Conservation (phyloP, 371 early-diverging fungal species). For the Mortierella sp. region DNA sequence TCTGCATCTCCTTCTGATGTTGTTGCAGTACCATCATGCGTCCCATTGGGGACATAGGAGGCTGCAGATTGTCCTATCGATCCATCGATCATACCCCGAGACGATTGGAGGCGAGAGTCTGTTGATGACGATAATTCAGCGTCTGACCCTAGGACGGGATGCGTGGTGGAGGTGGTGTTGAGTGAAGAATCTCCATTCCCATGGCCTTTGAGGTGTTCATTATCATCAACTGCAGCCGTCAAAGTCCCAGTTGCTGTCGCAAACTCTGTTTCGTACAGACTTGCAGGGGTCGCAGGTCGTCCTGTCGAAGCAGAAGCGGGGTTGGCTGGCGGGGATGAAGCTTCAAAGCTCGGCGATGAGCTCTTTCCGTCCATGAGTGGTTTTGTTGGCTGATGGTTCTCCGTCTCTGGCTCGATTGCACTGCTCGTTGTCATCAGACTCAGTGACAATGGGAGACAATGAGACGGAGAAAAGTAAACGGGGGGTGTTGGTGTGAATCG, state of each 20-base stretch:
- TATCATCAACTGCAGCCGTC: not conserved
- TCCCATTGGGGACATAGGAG: constrained; percentile 29
- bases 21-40: constrained; percentile 17
- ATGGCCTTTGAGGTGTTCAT: not conserved
- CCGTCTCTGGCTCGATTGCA: constrained; percentile 25
- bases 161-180: not conserved
- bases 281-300: not conserved
- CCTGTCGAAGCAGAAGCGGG: not conserved
- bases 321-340: constrained; percentile 1
- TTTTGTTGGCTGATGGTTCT: constrained; percentile 3
- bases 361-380: constrained; percentile 16
- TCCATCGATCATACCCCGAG: not conserved
- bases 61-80: constrained; percentile 6
- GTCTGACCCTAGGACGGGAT: not conserved
- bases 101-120: not conserved
- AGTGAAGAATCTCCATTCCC: not conserved
- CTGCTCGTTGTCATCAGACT: constrained; percentile 33
- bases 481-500: not conserved
- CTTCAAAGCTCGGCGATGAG: constrained; percentile 15
- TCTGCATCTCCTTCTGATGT: not conserved
- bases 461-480: not conserved
- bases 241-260: not conserved
- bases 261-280: constrained; percentile 6
- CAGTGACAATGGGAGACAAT: not conserved
- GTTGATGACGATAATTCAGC: not conserved